Base-by-base conservation (phyloP, 2,329 filamentous ascomycete genomes). In the Coleophoma cylindrospora region DNA sequence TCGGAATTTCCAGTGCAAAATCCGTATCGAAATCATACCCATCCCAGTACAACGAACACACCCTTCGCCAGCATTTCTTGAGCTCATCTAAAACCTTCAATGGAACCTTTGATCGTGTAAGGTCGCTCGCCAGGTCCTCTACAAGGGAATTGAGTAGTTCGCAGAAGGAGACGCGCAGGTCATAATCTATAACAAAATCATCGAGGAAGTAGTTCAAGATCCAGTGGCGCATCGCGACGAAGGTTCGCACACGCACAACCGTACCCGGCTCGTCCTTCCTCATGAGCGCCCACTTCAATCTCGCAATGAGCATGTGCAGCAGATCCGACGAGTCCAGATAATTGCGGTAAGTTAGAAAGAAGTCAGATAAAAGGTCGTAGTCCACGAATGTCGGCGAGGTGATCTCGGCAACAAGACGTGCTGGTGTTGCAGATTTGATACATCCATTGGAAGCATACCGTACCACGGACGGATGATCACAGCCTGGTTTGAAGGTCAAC, bases 131-230 rank as follows among this genome's bases (percentile, higher is more conserved):
- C 9, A 84, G 63, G 52, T 84, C 80, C 14, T 76, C 71, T 4
- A 81, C 76, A 43, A 85, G 77, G 45, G 76, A 73, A 65, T 97
- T 96, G 51, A 96, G 76, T 9, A 91, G 75, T 33, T 83, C 75
- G 68, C 92, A 96, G 64, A 96, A 96, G 14, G 81, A 80, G 5
- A 80, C 73, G 9, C 92, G 84, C 33, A 97, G 74, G 41, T 80
- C 74, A 63, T 86, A 84, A 64, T 91, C 83, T 21, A 86, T 70
- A 38, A 95, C 81, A 65, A 96, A 99, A 65, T 99, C 94, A 64
- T 99, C 94, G 49, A 89, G 79, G 59, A 97, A 99, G 68, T 99
- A 99, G 67, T 99, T 99, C 54, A 99, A 71, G 50, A 97, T 91
- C 94, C 94, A 99, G 68, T 99, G 94, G 50, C 94, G 84, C 41